Conservation (phyloP, 768 basidiomycete species). For the Tubosaeta sp. region DNA sequence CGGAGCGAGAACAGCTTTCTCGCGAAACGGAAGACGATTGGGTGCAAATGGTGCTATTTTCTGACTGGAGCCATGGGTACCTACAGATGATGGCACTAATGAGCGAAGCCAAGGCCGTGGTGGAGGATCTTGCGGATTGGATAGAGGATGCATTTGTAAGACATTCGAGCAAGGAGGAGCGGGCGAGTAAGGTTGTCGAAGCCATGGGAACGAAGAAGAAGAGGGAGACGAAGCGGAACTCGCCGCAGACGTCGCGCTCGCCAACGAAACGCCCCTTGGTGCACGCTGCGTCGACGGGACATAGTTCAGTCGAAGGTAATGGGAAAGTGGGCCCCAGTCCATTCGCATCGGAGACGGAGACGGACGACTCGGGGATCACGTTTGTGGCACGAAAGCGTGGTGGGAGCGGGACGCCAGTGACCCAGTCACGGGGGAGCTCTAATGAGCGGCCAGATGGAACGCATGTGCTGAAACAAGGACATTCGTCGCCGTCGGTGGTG, state of each 20-base stretch:
- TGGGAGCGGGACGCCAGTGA: constrained; percentile 25
- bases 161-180: constrained; percentile 28
- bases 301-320: constrained; percentile 1
- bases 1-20: constrained; percentile 57
- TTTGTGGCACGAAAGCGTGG: constrained; percentile 59
- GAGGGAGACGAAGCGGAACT: constrained; percentile 19
- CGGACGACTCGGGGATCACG: constrained; percentile 65
- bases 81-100: constrained; percentile 91
- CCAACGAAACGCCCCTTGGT: constrained; percentile 18
- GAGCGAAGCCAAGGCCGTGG: constrained; percentile 72
- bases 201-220: constrained; percentile 18
- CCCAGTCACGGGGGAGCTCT: constrained; percentile 17
- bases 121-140: constrained; percentile 87
- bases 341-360: constrained; percentile 54
- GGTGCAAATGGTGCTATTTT: constrained; percentile 91
- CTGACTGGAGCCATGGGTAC: constrained; percentile 97
- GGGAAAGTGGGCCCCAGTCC: constrained; percentile 23
- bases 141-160: constrained; percentile 71
- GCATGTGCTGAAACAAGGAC: constrained; percentile 19
- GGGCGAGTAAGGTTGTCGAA: constrained; percentile 17
- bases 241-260: constrained; percentile 19
- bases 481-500: constrained; percentile 8
- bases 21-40: constrained; percentile 86
- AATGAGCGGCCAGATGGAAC: constrained; percentile 15
- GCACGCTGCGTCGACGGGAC: neutral